Percentiles rank a stretch among this genome's conserved stretches.
These are phyloP conservation scores for Pelargonium myrrhifolium DNA, from an alignment of 441 rosid species.

Conservation along the genomic window DNA sequence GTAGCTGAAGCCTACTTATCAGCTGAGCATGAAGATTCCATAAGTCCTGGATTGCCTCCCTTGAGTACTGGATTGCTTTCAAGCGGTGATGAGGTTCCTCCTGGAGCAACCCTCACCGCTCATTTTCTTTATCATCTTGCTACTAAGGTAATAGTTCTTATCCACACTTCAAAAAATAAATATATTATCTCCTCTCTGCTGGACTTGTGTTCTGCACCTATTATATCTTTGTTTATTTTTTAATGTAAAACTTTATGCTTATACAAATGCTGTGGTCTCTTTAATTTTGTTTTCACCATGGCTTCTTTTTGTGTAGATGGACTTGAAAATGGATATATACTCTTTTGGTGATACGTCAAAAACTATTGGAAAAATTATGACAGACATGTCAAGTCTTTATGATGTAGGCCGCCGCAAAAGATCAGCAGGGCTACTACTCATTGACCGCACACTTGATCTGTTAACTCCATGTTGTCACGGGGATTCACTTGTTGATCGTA, in stretches of 20 bases:
- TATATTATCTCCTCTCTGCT: background rate
- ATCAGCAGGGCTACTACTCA: slow-evolving; percentile 75
- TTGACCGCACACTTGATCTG: slow-evolving; percentile 90
- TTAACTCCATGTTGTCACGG: slow-evolving; percentile 90
- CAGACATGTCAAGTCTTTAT: slow-evolving; percentile 96
- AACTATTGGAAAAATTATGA: slow-evolving; percentile 80
- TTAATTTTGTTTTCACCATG: slow-evolving; percentile 9
- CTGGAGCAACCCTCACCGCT: slow-evolving; percentile 81
- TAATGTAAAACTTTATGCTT: background rate
- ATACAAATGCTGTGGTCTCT: background rate
- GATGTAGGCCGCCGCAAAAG: slow-evolving; percentile 92
- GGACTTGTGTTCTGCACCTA: background rate
- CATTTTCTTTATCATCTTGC: slow-evolving; percentile 89
- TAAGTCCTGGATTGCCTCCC: slow-evolving; percentile 84
- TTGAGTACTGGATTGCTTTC: slow-evolving; percentile 52
- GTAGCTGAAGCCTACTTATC: slow-evolving; percentile 78
- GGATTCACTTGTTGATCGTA: slow-evolving; percentile 79
- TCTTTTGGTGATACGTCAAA: slow-evolving; percentile 85
- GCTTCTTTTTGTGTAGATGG: slow-evolving; percentile 57
- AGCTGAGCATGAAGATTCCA: slow-evolving; percentile 57
- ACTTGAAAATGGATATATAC: slow-evolving; percentile 88
- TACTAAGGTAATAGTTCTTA: slow-evolving; percentile 46
- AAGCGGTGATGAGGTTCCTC: slow-evolving; percentile 71
- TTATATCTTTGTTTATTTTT: background rate
- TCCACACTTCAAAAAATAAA: slow-evolving; percentile 6